Base-by-base conservation (phyloP, 768 basidiomycete species). In the Amyloporia xantha region DNA sequence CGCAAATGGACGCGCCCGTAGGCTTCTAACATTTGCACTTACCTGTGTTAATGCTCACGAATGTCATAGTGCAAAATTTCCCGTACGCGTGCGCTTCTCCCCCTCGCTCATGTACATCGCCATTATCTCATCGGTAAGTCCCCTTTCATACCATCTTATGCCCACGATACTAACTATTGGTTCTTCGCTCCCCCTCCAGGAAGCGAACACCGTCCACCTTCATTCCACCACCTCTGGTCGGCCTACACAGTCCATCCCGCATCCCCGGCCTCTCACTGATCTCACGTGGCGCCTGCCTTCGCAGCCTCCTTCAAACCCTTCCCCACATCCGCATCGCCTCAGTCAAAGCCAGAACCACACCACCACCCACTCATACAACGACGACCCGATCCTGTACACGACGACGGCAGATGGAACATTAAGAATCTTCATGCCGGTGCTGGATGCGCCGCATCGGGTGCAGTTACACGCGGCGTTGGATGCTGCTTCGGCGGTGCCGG, bases 401-500 rank as follows among this genome's bases (percentile, higher is more conserved):
- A 76, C 89, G 51, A 91, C 93, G 12, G 78, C 81, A 21, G 88
- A 93, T 58, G 79, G 87, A 1, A 85, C 84, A 4, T 63, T 95
- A 28, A 82, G 93, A 20, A 81, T 96, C 59, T 94, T 90, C 64
- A 69, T 88, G 27, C 90, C 93, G 4, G 89, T 96, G 11, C 68
- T 96, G 39, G 93, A 96, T 63, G 80, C 83, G 13, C 91, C 91
- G 11, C 80, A 82, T 53, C 77, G 81, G 61, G 73, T 96, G 35
- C 93, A 95, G 63, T 76, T 96, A 4, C 91, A 92, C 60, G 79
- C 84, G 5, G 76, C 86, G 2, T 62, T 94, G 41, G 89, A 93
- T 60, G 64, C 81, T 6, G 81, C 74, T 55, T 79, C 81, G n/a
- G 78, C 85, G 28, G 58, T 81, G 65, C 76, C 48, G 65, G 71